Evolutionary conservation across 306 rosid genomes (phyloP), one percentile per base, ranked within the genome.

Genomic region (Mimosa pudica): DNA sequence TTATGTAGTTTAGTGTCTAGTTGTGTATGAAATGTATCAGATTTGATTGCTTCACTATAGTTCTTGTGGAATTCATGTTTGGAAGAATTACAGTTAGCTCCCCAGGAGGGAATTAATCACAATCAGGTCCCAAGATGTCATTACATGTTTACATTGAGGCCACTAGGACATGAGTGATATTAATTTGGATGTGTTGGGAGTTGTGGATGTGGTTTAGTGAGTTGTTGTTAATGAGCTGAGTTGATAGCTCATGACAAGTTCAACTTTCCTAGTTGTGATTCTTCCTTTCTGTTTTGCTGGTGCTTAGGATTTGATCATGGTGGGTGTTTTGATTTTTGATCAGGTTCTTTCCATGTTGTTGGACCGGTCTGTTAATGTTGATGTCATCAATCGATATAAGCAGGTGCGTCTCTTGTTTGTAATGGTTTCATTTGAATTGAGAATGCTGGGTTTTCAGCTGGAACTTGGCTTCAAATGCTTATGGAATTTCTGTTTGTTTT

Each of bases 331-430:
- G 69, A 33, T 81, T 82, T 1, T 52, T 71, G 80, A 35, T 49
- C 75, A 94, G 98, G 85, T 94, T 51, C 88, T 94, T 49, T 85
- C 89, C 20, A 49, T 88, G 89, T 89, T 94, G 35, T 81, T 94
- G 89, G 87, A 90, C 57, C 83, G 85, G 54, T 76, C 78, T 82
- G 85, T 85, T 24, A 86, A 84, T 69, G 93, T 92, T 9, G 97
- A 92, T 75, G 60, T 84, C 55, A 78, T 90, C 77, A 92, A 88
- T 87, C 94, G 94, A 24, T 82, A 87, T 73, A 94, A 90, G 71
- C 97, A 92, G 94, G 97, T 89, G 48, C 7, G 2, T 47, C 10
- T 46, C 24, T 80, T 36, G 35, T 70, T 12, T 24, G 10, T 65
- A 10, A 45, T 45, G 61, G 18, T 77, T 81, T 5, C 44, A 32